Conservation (phyloP, 768 basidiomycete genomes). For the Boletus rubroflammeus region DNA sequence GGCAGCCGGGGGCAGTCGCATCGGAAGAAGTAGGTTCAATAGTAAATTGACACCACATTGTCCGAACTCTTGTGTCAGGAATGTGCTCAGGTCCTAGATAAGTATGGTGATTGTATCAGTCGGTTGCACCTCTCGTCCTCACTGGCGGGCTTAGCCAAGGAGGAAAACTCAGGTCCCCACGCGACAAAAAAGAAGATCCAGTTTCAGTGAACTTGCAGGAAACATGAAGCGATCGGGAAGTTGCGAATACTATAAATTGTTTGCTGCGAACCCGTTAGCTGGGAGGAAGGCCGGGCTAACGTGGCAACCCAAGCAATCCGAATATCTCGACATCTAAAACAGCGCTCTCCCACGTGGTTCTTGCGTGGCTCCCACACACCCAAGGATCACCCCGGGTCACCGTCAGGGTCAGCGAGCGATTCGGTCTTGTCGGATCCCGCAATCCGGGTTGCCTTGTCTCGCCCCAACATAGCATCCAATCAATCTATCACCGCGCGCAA, state of each 20-base stretch:
- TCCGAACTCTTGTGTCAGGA: conserved; percentile 5
- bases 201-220: conserved; percentile 4
- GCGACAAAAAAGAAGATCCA: conserved; percentile 16
- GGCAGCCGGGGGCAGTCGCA: conserved; percentile 16
- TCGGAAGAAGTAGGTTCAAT: conserved; percentile 24
- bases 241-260: conserved; percentile 17
- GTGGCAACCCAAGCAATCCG: conserved; percentile 5
- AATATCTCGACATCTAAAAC: conserved; percentile 19
- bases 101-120: neutral
- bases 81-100: neutral
- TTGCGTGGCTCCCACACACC: conserved; percentile 19
- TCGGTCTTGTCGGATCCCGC: conserved; percentile 5
- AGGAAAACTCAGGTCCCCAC: conserved; percentile 6
- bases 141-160: conserved; percentile 6
- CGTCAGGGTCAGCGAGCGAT: conserved; percentile 11
- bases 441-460: conserved; percentile 13
- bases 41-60: conserved; percentile 13
- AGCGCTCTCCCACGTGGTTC: conserved; percentile 24
- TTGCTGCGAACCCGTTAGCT: conserved; percentile 9
- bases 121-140: neutral
- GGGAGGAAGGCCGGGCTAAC: conserved; percentile 13
- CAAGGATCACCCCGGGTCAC: conserved; percentile 7
- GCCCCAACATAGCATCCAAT: neutral
- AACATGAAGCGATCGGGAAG: conserved; percentile 20
- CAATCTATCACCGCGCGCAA: neutral